These are phyloP conservation scores for Leccinum cinnamomeum DNA, from an alignment of 1,284 basidiomycete genomes.

Conservation along the genomic window DNA sequence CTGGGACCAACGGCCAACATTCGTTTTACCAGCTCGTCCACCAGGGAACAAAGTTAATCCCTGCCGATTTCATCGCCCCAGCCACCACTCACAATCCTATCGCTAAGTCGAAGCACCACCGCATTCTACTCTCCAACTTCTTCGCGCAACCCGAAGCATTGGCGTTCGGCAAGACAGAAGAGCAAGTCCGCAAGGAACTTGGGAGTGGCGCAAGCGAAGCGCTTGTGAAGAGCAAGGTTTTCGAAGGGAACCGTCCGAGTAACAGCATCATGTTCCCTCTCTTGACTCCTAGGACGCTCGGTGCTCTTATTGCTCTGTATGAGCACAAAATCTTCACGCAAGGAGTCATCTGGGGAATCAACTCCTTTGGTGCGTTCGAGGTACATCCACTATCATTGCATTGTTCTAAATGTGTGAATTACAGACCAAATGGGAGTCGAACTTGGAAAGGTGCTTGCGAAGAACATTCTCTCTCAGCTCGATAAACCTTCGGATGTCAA, in stretches of 20 bases:
- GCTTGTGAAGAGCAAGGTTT: constrained; percentile 95
- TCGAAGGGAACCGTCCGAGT: constrained; percentile 96
- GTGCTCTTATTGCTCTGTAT: constrained; percentile 87
- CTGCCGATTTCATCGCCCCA: constrained; percentile 94
- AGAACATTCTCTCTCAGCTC: constrained; percentile 91
- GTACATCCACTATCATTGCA: not conserved
- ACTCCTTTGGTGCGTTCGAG: constrained; percentile 78
- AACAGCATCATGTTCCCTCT: constrained; percentile 96
- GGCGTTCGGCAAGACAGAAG: constrained; percentile 96
- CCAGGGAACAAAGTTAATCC: constrained; percentile 92
- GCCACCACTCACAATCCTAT: constrained; percentile 94
- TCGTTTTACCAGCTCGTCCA: constrained; percentile 99
- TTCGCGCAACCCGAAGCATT: constrained; percentile 98
- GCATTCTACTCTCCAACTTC: constrained; percentile 96
- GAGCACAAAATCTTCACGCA: constrained; percentile 99
- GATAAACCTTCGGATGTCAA: constrained; percentile 79
- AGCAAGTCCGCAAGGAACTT: constrained; percentile 83
- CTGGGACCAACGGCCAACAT: constrained; percentile 98
- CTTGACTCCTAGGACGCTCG: constrained; percentile 88
- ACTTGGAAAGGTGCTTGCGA: constrained; percentile 94
- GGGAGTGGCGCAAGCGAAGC: constrained; percentile 75
- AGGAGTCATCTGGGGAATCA: constrained; percentile 97
- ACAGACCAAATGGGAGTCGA: constrained; percentile 93
- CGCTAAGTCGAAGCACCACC: constrained; percentile 85
- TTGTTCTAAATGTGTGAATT: constrained; percentile 10